Conservation (phyloP, 257 asterid species). For the Ilex asprella region DNA sequence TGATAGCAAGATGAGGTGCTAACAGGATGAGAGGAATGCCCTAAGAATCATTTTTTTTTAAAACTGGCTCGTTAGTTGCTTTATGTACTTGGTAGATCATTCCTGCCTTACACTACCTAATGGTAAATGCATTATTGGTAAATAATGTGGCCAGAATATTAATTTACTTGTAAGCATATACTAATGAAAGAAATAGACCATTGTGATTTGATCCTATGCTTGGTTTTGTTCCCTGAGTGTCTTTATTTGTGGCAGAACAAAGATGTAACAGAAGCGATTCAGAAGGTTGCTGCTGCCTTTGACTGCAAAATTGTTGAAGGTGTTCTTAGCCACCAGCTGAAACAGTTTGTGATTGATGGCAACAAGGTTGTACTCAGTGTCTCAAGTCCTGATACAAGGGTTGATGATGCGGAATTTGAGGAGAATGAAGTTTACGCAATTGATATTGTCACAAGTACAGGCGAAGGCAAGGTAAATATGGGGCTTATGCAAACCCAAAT, state of each 20-base stretch:
- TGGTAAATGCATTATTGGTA: too few relatives aligned
- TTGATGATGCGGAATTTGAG: constrained; percentile 93
- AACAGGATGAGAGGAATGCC: too few relatives aligned
- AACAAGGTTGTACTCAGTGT: constrained; percentile 81
- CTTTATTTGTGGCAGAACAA: constrained; percentile 10
- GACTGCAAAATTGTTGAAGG: constrained; percentile 97
- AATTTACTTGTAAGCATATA: too few relatives aligned
- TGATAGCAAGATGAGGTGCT: too few relatives aligned
- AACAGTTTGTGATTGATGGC: constrained; percentile 92
- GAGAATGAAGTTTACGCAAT: constrained; percentile 85
- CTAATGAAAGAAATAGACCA: too few relatives aligned
- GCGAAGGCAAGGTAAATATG: constrained; percentile 80
- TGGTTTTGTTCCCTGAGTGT: too few relatives aligned
- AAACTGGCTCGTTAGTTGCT: too few relatives aligned
- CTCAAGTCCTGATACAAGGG: constrained; percentile 71
- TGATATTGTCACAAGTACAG: constrained; percentile 86
- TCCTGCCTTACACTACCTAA: too few relatives aligned
- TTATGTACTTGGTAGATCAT: too few relatives aligned
- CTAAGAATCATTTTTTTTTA: too few relatives aligned
- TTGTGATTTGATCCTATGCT: too few relatives aligned
- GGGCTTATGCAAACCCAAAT: neutral
- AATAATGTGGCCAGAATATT: too few relatives aligned
- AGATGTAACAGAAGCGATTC: constrained; percentile 21
- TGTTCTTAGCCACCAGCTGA: constrained; percentile 90
- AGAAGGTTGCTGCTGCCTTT: constrained; percentile 83